Evolutionary conservation across 495 filamentous ascomycete species (phyloP), one percentile per base, ranked within the genome.

Genomic region (Neurospora sp.): DNA sequence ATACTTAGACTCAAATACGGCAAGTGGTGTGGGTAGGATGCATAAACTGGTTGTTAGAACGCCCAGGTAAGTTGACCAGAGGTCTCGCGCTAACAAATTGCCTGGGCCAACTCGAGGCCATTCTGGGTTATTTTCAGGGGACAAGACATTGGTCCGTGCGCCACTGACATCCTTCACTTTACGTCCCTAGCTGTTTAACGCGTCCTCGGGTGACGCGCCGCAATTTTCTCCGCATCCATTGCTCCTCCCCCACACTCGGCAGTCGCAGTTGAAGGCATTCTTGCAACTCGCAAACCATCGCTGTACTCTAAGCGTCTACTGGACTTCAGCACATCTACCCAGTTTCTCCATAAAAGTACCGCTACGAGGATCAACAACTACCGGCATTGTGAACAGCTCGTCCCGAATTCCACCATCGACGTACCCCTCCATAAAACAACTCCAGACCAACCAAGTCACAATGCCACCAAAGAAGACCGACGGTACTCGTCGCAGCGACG

Each of bases 381-480:
- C 27, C 53, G 14, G 2, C 31, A 7, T 37, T 35, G 53, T 3
- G 27, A 65, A 65, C 6, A 65, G 14, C 53, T 18, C 31, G 6
- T 35, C 53, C 53, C 53, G 27, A 65, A 18, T 18, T 9, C 27
- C 9, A 37, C 68, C n/a, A 20, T 53, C 37, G 68, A 20, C 53
- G 6, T 65, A 65, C 2, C 53, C 22, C 12, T 9, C 76, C 41
- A 68, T 16, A 20, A 40, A 69, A 20, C 5, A 41, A 65, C 69
- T 9, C 48, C 68, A 22, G 61, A 45, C 12, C 14, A 31, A 3
- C 53, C 22, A 35, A 65, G 53, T 65, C 27, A 72, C 77, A 31
- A 83, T 85, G 83, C 80, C 81, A 1, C 73, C 81, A 27, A 75
- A 79, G 9, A 84, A 84, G 71, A 80, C 74, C 72, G 81, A 84